Percentiles rank a stretch among this genome's conserved stretches.
phyloP scores from a whole-genome alignment of 176 grass and related monocot species.

The Elaeis guineensis region DNA sequence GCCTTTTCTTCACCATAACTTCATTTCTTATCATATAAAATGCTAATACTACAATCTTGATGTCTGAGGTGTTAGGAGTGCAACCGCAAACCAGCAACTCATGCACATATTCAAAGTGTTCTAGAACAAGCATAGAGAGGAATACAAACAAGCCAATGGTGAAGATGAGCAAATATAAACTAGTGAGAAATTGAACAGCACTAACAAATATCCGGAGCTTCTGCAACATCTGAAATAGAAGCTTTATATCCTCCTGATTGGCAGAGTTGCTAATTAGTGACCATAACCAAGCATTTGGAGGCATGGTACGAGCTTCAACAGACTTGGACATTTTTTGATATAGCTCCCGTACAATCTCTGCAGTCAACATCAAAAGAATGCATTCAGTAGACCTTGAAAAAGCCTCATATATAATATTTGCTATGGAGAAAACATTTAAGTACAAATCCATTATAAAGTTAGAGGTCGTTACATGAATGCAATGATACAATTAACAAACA shows the following conservation, averaged over 20 bases:
- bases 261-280: slow-evolving; percentile 76
- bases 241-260: slow-evolving; percentile 74
- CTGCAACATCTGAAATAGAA: slow-evolving; percentile 77
- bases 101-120: too few species aligned
- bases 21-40: too few species aligned
- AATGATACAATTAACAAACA: too few species aligned
- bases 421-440: neutral
- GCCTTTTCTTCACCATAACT: too few species aligned
- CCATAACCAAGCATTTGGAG: slow-evolving; percentile 93
- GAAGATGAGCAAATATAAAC: too few species aligned
- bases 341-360: slow-evolving; percentile 73
- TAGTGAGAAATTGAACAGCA: slow-evolving; percentile 5
- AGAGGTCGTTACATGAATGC: too few species aligned
- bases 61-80: too few species aligned
- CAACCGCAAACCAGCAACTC: too few species aligned
- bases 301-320: slow-evolving; percentile 76
- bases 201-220: slow-evolving; percentile 90
- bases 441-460: neutral
- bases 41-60: too few species aligned
- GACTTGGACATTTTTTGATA: slow-evolving; percentile 86
- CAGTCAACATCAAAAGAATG: slow-evolving; percentile 4
- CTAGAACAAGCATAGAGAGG: too few species aligned
- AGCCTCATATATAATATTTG: slow-evolving; percentile 7
- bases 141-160: too few species aligned
- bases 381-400: neutral